Conservation (phyloP, 352 stramenopile species). For the Phytopythium ostracodes region DNA sequence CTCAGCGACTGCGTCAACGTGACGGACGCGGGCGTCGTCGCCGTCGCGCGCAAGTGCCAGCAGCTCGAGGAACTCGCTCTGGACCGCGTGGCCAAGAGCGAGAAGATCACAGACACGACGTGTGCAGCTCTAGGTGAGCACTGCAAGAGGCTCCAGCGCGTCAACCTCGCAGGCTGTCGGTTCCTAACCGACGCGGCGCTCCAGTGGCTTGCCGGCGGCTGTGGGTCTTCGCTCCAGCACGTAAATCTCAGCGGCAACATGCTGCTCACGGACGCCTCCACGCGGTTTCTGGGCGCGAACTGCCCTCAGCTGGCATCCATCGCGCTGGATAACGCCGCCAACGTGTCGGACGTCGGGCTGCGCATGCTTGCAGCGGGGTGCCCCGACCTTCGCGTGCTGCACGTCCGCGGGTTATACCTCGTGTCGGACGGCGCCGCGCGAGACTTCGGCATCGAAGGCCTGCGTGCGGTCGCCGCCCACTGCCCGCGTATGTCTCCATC, state of each 20-base stretch:
- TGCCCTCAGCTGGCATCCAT: constrained; percentile 36
- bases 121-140: constrained; percentile 76
- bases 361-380: constrained; percentile 84
- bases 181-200: constrained; percentile 90
- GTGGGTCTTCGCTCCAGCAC: constrained; percentile 49
- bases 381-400: constrained; percentile 62
- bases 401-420: constrained; percentile 82
- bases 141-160: constrained; percentile 37
- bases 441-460: constrained; percentile 89
- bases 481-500: constrained; percentile 27
- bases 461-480: constrained; percentile 78
- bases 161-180: constrained; percentile 83
- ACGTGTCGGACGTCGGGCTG: constrained; percentile 80
- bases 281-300: constrained; percentile 38
- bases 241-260: constrained; percentile 80
- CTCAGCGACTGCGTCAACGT: constrained; percentile 77
- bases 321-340: constrained; percentile 61
- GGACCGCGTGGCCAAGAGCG: constrained; percentile 39
- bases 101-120: constrained; percentile 87
- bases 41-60: constrained; percentile 70
- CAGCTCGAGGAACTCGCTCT: constrained; percentile 72
- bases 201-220: constrained; percentile 83
- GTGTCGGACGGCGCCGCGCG: constrained; percentile 91
- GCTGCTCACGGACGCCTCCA: constrained; percentile 80
- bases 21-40: constrained; percentile 83